Evolutionary conservation across 2,329 filamentous ascomycete species (phyloP).

Genomic region (Colletotrichum ledebouriae): DNA sequence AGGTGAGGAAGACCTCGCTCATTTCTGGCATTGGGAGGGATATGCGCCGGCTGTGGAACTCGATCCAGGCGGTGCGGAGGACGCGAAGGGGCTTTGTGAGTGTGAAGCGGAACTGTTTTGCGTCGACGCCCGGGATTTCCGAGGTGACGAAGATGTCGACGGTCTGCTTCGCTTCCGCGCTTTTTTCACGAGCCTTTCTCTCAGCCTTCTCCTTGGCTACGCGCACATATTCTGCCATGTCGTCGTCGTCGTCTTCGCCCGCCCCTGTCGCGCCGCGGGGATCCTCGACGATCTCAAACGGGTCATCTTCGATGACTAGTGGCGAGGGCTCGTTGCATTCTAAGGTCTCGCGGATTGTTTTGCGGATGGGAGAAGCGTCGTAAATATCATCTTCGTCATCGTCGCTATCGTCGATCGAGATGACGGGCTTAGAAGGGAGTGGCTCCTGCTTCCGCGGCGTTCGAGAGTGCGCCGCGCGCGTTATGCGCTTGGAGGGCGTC

Average conservation of each 20-base stretch:
- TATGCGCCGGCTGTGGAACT: slow-evolving; percentile 63
- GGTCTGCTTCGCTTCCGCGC: slow-evolving; percentile 45
- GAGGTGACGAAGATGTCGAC: slow-evolving; percentile 69
- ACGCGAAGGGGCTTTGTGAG: slow-evolving; percentile 76
- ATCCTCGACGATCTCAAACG: slow-evolving; percentile 36
- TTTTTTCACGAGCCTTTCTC: slow-evolving; percentile 54
- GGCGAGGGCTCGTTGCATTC: slow-evolving; percentile 33
- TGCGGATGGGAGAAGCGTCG: slow-evolving; percentile 41
- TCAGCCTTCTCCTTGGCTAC: slow-evolving; percentile 59
- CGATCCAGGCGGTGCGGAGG: slow-evolving; percentile 78
- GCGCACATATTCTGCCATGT: slow-evolving; percentile 61
- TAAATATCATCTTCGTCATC: slow-evolving; percentile 42
- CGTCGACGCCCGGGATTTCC: slow-evolving; percentile 69
- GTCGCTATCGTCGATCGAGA: slow-evolving; percentile 45
- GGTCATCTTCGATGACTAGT: slow-evolving; percentile 47
- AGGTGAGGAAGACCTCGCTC: slow-evolving; percentile 80
- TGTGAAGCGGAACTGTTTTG: slow-evolving; percentile 72
- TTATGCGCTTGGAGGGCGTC: slow-evolving; percentile 38
- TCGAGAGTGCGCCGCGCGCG: slow-evolving; percentile 29
- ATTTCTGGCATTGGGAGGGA: slow-evolving; percentile 56
- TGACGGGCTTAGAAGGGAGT: slow-evolving; percentile 33
- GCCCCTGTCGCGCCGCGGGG: background rate
- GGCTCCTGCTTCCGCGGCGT: slow-evolving; percentile 40
- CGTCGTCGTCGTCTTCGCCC: slow-evolving; percentile 51
- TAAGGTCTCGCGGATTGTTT: slow-evolving; percentile 14